Base-by-base conservation (phyloP, 2,329 filamentous ascomycete species). In the Colletotrichum sp. region DNA sequence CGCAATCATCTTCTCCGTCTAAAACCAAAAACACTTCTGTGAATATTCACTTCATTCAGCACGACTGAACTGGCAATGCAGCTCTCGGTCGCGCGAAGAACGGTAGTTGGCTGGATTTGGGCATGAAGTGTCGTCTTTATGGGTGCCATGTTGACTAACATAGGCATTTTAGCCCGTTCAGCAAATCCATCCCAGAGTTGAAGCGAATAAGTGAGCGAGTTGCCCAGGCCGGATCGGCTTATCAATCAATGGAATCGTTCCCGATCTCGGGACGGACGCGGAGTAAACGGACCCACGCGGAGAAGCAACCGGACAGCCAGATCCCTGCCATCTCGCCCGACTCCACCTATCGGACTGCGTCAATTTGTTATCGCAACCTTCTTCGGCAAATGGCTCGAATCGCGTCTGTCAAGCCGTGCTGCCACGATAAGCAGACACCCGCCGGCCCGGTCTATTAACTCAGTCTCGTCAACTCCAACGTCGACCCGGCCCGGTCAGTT, bases 181-280 rank as follows among this genome's bases (percentile, higher is more conserved):
- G 4, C 10, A 52, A 13, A 13, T 21, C n/a, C n/a, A 21, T 7
- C n/a, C 9, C n/a, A 21, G 1, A 13, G n/a, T 52, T 52, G 43
- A 13, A 52, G n/a, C 43, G 43, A 52, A 21, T 7, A 7, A 7
- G 43, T 0, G 12, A 52, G 43, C n/a, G 43, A 52, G 43, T 4
- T 52, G 43, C n/a, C n/a, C 43, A 52, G n/a, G n/a, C 43, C 43
- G 43, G 43, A 52, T 39, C 43, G 39, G 34, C 52, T 63, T 18
- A 36, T 69, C 12, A 67, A 69, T 60, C 32, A 61, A 30, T 30
- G 18, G 10, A 6, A 18, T 34, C 21, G 24, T 52, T 36, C 52
- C 67, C 67, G 67, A 69, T 43, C 24, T 69, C 67, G 32, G 67
- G 55, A 26, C 32, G 24, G 32, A 36, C 52, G 67, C 67, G 67